Evolutionary conservation across 345 rosid genomes (phyloP), one percentile per base, ranked within the genome.

Genomic region (Gossypium mustelinum): DNA sequence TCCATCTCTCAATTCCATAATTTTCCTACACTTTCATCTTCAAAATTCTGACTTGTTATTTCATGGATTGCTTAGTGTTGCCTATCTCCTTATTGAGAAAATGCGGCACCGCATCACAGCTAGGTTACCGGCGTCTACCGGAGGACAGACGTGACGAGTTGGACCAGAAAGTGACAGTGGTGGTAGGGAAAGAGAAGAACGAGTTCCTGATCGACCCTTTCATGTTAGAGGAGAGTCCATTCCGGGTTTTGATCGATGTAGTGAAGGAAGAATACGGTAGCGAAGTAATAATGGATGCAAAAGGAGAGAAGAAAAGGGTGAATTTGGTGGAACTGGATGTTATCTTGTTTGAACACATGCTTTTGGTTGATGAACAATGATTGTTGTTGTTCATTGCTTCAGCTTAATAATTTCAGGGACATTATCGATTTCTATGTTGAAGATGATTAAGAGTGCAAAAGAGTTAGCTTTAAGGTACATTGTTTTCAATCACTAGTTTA

Each of bases 131-230:
- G 62, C 81, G 73, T 39, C 73, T 90, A 0, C 70, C 72, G 0
- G 79, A 75, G 3, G 82, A 76, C 6, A 24, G 25, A 41, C 73
- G 67, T 50, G 79, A 76, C 14, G 52, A 72, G 44, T 51, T 75
- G 11, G 86, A 72, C 0, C 76, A 50, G 44, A 76, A 72, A 3
- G 88, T 93, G 76, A 88, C 79, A 2, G 97, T 89, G 80, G 91
- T 93, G 63, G 97, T 89, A 3, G 98, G 98, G 64, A 86, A 87
- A 74, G 97, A 93, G 85, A 87, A 66, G 82, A 89, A 82, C 57
- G 95, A 84, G 82, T 93, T 91, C 79, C 43, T 85, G 79, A 91
- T 93, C 2, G 97, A 88, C 58, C 81, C 89, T 0, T 81, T 77
- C 41, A 84, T 93, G 22, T 72, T 93, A 3, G 89, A 90, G 39